phyloP scores from a whole-genome alignment of 352 stramenopile genomes.

The Hyaloperonospora arabidopsidis region DNA sequence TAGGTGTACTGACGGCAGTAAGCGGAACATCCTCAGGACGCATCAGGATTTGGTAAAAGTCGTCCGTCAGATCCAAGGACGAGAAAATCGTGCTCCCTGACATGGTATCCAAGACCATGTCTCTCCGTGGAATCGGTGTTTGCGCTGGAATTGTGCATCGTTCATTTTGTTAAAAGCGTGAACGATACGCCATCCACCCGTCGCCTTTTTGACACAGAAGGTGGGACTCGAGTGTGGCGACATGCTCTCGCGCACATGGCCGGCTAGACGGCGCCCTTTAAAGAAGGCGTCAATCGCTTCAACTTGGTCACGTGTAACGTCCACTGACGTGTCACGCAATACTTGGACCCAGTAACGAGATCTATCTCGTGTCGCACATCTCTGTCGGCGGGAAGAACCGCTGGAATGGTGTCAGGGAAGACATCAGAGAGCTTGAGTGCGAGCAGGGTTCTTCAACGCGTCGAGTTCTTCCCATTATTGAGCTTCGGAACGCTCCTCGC shows the following conservation, averaged over 20 bases:
- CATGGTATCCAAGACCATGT: background rate
- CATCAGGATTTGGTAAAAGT: no score
- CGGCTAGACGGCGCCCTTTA: background rate
- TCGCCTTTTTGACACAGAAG: background rate
- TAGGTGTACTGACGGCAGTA: no score
- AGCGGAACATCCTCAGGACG: no score
- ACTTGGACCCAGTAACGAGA: background rate
- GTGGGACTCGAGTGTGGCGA: background rate
- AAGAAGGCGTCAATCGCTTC: background rate
- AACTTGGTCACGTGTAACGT: background rate
- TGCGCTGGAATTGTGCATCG: background rate
- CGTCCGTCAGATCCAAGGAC: background rate
- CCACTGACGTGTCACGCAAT: background rate
- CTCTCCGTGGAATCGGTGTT: background rate
- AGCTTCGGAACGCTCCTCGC: slow-evolving; percentile 5
- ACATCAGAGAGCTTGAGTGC: background rate
- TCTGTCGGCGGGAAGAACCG: background rate
- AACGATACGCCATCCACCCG: background rate
- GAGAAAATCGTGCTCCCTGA: background rate
- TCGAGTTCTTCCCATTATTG: slow-evolving; percentile 7
- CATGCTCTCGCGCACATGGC: background rate
- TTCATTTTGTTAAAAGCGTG: background rate
- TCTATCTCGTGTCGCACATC: background rate
- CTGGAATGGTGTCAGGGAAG: background rate
- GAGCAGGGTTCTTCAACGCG: background rate